Conservation (phyloP, 495 filamentous ascomycete species). For the Xylaria cubensis region DNA sequence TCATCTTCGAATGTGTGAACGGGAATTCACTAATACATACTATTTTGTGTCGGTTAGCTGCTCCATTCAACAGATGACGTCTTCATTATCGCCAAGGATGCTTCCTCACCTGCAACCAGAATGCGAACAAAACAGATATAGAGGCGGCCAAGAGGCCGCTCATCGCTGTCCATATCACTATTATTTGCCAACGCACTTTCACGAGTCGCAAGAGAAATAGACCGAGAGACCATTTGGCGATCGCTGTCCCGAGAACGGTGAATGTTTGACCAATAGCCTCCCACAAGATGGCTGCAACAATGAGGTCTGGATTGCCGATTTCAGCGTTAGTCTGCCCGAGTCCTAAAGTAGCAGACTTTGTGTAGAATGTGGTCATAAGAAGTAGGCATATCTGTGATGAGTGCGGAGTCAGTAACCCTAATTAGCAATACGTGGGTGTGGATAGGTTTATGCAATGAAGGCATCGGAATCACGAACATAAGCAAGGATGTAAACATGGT, state of each 20-base stretch:
- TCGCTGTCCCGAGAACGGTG: conserved; percentile 47
- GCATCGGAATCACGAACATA: too few relatives aligned
- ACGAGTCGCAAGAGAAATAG: conserved; percentile 51
- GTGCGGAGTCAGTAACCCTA: too few relatives aligned
- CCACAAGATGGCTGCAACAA: conserved; percentile 44
- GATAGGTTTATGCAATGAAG: too few relatives aligned
- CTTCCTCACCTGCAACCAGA: background rate
- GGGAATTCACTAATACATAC: background rate
- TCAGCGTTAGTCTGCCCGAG: background rate
- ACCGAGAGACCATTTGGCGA: conserved; percentile 52
- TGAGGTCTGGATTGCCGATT: background rate
- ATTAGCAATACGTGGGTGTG: too few relatives aligned
- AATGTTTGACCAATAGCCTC: conserved; percentile 49
- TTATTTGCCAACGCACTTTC: conserved; percentile 44
- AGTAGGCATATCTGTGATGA: background rate
- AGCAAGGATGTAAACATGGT: too few relatives aligned
- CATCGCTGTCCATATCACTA: conserved; percentile 43
- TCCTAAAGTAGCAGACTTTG: background rate
- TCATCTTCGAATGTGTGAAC: too few relatives aligned
- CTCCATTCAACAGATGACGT: background rate
- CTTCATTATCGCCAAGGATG: background rate
- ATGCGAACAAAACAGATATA: conserved; percentile 29
- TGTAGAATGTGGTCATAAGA: background rate
- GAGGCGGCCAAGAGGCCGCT: conserved; percentile 39
- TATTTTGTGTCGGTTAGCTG: background rate